Evolutionary conservation across 257 asterid genomes (phyloP), one percentile per base, ranked within the genome.

Genomic region (Eustoma russellianum): DNA sequence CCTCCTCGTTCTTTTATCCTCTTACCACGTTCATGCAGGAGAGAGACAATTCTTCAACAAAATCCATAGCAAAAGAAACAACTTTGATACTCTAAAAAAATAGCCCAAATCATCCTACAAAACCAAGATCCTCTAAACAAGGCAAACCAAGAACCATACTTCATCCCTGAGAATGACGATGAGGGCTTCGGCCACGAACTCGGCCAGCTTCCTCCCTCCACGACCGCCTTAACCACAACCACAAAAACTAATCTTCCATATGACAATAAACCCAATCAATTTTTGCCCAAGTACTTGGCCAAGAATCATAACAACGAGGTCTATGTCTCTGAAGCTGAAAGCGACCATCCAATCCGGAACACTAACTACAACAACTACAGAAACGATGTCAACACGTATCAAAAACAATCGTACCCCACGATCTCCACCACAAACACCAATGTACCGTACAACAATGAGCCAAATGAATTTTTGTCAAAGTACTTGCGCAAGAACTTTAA

Each of bases 21-120:
- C 77, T 3, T 48, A 62, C 6, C 79, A 70, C 2, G 65, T 66
- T 48, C 77, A 81, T 48, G 97, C 95, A 45, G 71, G 97, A 55
- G 97, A 81, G 2, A 78, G 82, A 69, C 97, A 83, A 44, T 68
- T 74, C 57, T 89, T 89, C 83, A 79, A 78, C 93, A 89, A 86
- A 73, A 38, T 85, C 66, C 76, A 85, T 0, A 66, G 76, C 66
- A 78, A 63, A 48, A 68, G 53, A 57, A 73, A 41, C 70, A 50
- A 54, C 51, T 54, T 14, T 17, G 65, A 43, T 16, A 69, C 17
- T 35, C 55, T 14, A 35, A 33, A 45, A 28, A 54, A 55, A 33
- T n/a, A n/a, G 5, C 52, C 2, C 16, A 35, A 35, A 35, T 35
- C 41, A 35, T 56, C 79, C 80, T n/a, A n/a, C n/a, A n/a, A 2